Base-by-base conservation (phyloP, 2,329 filamentous ascomycete species). In the Cordyceps fumosorosea region DNA sequence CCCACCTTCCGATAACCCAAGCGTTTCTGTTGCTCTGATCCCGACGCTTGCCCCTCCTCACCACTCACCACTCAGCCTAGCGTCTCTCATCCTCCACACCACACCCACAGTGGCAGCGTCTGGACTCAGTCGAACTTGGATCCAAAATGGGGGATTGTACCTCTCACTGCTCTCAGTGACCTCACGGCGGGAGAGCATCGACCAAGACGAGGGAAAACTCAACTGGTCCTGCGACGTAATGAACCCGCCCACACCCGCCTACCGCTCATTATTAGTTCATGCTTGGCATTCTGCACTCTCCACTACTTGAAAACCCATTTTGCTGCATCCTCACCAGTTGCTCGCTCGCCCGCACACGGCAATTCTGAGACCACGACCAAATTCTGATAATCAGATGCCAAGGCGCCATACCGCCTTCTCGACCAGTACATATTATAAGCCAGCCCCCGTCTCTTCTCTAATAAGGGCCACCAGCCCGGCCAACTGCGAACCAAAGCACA, bases 81-180 rank as follows among this genome's bases (percentile, higher is more conserved):
- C 44, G 54, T 56, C 26, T 47, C n/a, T 26, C 42, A 56, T 56
- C 55, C 57, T 52, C 57, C 48, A 55, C 57, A 60, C 57, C 50
- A 52, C 24, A 45, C 32, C 47, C 57, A 53, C 47, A 60, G 22
- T 52, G 44, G 44, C 37, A 52, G 47, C 26, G 34, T 60, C 57
- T 60, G 57, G 57, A 53, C 57, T 60, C 57, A 22, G 57, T 60
- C 57, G 32, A 26, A 7, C 22, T 24, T 57, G 47, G 20, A 32
- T n/a, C 40, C 40, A 44, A 52, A 47, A 42, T 44, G 54, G 42
- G 34, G 34, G 32, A n/a, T 42, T 26, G 14, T 10, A n/a, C 45
- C 22, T 48, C 34, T 16, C 26, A 8, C 54, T 47, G 44, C 44
- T 22, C 20, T 32, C 29, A 32, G 5, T 37, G 34, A 37, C 34